phyloP scores from a whole-genome alignment of 352 stramenopile genomes.

The Phytopythium mirpurense region DNA sequence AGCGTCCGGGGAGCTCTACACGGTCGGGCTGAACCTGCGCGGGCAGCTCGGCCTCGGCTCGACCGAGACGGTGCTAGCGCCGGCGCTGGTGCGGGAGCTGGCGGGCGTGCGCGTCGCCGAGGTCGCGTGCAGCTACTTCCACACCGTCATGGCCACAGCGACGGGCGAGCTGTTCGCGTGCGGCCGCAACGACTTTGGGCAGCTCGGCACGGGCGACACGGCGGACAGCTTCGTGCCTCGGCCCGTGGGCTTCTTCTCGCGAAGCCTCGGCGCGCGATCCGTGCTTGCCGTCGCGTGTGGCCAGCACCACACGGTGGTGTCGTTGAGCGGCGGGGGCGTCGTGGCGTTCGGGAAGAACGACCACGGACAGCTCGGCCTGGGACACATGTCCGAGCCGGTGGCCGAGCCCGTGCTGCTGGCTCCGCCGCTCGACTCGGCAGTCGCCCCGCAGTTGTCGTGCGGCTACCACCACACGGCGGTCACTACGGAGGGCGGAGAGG shows the following conservation, averaged over 20 bases:
- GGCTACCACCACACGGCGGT: constrained; percentile 91
- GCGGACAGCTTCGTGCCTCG: constrained; percentile 64
- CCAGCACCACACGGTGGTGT: constrained; percentile 86
- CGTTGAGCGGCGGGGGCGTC: constrained; percentile 50
- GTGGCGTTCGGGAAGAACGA: constrained; percentile 92
- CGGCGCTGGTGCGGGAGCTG: constrained; percentile 40
- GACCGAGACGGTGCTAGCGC: constrained; percentile 53
- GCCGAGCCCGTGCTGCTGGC: constrained; percentile 42
- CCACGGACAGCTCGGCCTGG: constrained; percentile 86
- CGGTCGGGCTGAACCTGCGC: constrained; percentile 90
- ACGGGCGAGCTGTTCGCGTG: constrained; percentile 83
- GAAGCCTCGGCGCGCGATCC: constrained; percentile 6
- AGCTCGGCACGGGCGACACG: constrained; percentile 75
- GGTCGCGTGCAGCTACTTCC: constrained; percentile 91
- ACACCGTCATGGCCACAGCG: constrained; percentile 79
- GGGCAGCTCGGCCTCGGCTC: constrained; percentile 86
- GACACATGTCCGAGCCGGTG: constrained; percentile 35
- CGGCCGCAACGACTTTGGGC: constrained; percentile 91
- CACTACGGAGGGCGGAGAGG: constrained; percentile 51
- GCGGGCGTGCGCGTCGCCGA: constrained; percentile 53
- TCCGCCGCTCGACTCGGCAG: constrained; percentile 48
- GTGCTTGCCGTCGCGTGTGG: constrained; percentile 82
- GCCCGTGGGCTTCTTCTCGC: constrained; percentile 45
- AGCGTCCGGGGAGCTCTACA: constrained; percentile 82
- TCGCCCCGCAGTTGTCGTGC: constrained; percentile 77